Base-by-base conservation (phyloP, 225 moss, liverwort and hornwort species). In the Lunularia cruciata region DNA sequence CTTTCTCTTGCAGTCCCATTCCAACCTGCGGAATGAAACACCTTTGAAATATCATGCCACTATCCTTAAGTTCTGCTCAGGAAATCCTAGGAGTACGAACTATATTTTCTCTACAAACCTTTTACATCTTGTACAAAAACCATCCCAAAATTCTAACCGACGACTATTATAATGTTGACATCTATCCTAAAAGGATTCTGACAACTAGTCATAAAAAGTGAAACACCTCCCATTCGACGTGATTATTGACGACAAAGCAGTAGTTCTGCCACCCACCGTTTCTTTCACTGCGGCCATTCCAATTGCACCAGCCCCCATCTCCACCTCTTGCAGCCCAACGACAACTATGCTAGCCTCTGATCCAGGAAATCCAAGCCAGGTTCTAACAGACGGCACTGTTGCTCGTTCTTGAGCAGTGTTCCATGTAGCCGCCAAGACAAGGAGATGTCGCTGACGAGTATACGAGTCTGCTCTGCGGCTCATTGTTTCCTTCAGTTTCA, bases 241-340 rank as follows among this genome's bases (percentile, higher is more conserved):
- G 25, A n/a, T 7, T 42, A 25, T 19, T 1, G 60, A 23, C 35
- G 8, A 35, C n/a, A 32, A 18, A 37, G n/a, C 37, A 33, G 6
- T 18, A 60, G 8, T 23, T 26, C 38, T 32, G 16, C n/a, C 53
- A 89, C 92, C 83, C 63, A 95, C 95, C 65, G 83, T 90, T 79
- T 98, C 98, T 77, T 89, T 98, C 75, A 93, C 93, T 73, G 91
- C 98, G 73, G 98, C 98, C 83, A 93, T 91, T 66, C 91, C 93
- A 20, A 93, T 83, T 31, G 90, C 87, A 63, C 98, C 98, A 67
- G 98, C 98, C 78, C 98, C 98, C 87, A 89, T 88, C 78, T 98
- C 98, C 75, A 98, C 89, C 78, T 98, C 98, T 80, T 98, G 91
- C 61, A 98, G 83, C 66, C 98, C 98, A 71, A 93, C 88, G 76